These are phyloP conservation scores for Alternaria viburni DNA, from an alignment of 2,329 filamentous ascomycete species.

Conservation along the genomic window DNA sequence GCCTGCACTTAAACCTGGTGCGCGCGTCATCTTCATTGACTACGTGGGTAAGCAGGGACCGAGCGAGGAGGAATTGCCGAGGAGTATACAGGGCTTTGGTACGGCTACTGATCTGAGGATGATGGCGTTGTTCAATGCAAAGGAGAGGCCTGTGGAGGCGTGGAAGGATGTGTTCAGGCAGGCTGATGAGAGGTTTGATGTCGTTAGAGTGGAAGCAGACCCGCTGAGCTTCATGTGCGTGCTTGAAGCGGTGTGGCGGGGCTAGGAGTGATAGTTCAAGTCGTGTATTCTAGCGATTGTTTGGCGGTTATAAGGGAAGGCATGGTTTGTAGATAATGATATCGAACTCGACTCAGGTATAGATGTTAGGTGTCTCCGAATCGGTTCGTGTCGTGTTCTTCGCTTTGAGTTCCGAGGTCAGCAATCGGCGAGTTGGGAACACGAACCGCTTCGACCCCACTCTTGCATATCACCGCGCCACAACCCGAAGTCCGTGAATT, in stretches of 20 bases:
- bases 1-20: conserved; percentile 62
- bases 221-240: conserved; percentile 32
- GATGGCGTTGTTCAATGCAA: conserved; percentile 58
- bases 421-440: not conserved
- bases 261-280: not conserved
- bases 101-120: conserved; percentile 57
- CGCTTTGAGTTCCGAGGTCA: not conserved
- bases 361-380: not conserved
- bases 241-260: conserved; percentile 39
- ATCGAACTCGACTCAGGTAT: not conserved
- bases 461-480: not conserved
- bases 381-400: not conserved
- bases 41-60: conserved; percentile 41
- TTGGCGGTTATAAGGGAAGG: not conserved
- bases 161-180: conserved; percentile 55
- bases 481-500: not conserved
- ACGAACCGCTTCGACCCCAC: not conserved
- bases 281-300: not conserved
- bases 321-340: not conserved
- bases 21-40: conserved; percentile 54
- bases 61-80: conserved; percentile 32
- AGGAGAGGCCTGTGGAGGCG: conserved; percentile 55
- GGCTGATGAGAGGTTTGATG: conserved; percentile 56
- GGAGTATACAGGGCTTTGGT: conserved; percentile 32
- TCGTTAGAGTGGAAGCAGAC: conserved; percentile 37